Base-by-base conservation (phyloP, 345 rosid species). In the Crucihimalaya himalaica region DNA sequence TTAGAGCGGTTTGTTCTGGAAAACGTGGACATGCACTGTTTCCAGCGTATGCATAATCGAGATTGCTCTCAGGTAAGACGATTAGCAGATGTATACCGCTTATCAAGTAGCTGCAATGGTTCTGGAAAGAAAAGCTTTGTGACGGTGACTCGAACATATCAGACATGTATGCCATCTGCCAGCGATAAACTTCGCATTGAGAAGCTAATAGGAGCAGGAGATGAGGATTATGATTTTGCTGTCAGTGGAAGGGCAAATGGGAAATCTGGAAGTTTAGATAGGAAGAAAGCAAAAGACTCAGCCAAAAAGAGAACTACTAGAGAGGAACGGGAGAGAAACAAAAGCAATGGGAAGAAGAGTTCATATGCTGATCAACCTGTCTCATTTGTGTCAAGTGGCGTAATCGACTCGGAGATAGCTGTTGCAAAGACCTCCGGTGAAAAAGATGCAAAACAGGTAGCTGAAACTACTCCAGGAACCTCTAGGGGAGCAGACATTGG, bases 51-150 rank as follows among this genome's bases (percentile, higher is more conserved):
- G 98, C 96, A 86, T 64, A 81, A 84, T 43, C 83, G 83, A n/a
- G 97, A 95, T 81, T 92, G 97, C 81, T 86, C 95, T 73, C 98
- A 86, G 90, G 97, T 95, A 66, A 87, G 85, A 76, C 76, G 89
- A 62, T 78, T 92, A 76, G 97, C 99, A 40, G 84, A 89, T 73
- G 82, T 92, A 39, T 92, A 95, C 79, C 82, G 79, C 27, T 75
- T 92, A 78, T 84, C 69, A 32, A 86, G 90, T 70, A 74, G 83
- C 55, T 72, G 84, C 79, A 89, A 80, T 70, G 89, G 93, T 73
- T 86, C 88, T 72, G 91, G 97, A 53, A 95, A 92, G 98, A 90
- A 88, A 84, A 86, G 94, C 92, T 90, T 92, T 75, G 96, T 92
- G 46, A 89, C 84, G 0, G 96, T 90, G 74, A 68, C 82, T 45